Evolutionary conservation across 306 rosid genomes (phyloP).

Genomic region (Quillaja saponaria): DNA sequence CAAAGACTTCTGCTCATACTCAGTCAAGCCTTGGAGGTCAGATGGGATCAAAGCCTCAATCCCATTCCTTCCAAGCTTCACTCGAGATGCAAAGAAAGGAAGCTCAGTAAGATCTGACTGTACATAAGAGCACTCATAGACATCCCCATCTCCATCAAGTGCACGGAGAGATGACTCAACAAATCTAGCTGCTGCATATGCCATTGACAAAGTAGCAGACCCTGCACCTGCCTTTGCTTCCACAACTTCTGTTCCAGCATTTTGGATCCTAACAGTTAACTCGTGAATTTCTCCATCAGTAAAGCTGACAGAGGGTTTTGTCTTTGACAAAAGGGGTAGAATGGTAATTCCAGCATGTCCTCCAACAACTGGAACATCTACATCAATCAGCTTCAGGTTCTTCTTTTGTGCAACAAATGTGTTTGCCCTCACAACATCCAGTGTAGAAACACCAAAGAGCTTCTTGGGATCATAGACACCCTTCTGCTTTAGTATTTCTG

Average conservation of each 20-base stretch:
- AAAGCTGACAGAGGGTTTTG: conserved; percentile 71
- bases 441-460: conserved; percentile 92
- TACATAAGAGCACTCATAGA: conserved; percentile 80
- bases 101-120: conserved; percentile 87
- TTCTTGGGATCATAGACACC: conserved; percentile 92
- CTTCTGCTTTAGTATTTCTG: conserved; percentile 76
- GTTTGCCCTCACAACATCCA: conserved; percentile 99
- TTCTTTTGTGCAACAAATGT: conserved; percentile 94
- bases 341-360: conserved; percentile 98
- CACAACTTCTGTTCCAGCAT: conserved; percentile 97
- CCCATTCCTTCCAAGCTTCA: conserved; percentile 90
- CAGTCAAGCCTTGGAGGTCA: conserved; percentile 85
- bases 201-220: conserved; percentile 98
- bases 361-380: conserved; percentile 91
- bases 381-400: conserved; percentile 88
- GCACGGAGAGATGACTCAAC: conserved; percentile 97
- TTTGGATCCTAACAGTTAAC: conserved; percentile 85
- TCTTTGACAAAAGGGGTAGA: conserved; percentile 83
- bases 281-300: conserved; percentile 71
- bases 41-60: conserved; percentile 77
- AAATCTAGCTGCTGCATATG: conserved; percentile 97
- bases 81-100: conserved; percentile 91
- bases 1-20: conserved; percentile 86
- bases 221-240: conserved; percentile 99
- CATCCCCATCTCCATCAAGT: conserved; percentile 91